phyloP scores from a whole-genome alignment of 805 yeast species.

The Starmerella vaccinii region DNA sequence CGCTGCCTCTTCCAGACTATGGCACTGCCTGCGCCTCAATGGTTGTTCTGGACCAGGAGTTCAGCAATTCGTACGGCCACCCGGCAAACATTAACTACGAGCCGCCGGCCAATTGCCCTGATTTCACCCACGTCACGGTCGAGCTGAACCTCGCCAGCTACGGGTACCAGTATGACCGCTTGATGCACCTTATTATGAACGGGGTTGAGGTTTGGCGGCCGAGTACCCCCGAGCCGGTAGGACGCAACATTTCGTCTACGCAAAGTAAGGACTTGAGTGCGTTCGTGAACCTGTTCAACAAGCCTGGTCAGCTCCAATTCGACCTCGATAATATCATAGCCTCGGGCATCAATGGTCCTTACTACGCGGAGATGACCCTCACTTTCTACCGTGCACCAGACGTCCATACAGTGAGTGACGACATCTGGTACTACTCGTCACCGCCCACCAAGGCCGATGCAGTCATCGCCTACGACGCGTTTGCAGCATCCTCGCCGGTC shows the following conservation, averaged over 20 bases:
- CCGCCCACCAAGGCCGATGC: conserved; percentile 6
- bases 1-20: conserved; percentile 14
- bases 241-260: conserved; percentile 41
- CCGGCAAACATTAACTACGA: conserved; percentile 26
- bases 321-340: conserved; percentile 52
- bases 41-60: conserved; percentile 24
- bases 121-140: conserved; percentile 30
- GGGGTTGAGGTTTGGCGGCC: conserved; percentile 67
- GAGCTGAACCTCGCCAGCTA: conserved; percentile 26
- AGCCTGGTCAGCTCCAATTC: conserved; percentile 37
- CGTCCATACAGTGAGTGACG: conserved; percentile 3
- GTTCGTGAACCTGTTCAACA: conserved; percentile 44
- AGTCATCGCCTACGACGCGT: conserved; percentile 1
- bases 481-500: conserved; percentile 4
- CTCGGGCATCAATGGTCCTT: conserved; percentile 47
- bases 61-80: conserved; percentile 30
- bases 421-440: conserved; percentile 12
- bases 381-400: conserved; percentile 37
- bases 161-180: conserved; percentile 35
- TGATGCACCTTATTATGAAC: conserved; percentile 38
- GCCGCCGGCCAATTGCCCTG: conserved; percentile 28
- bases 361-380: conserved; percentile 43
- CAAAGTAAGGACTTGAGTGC: conserved; percentile 55
- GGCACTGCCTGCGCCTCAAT: conserved; percentile 12
- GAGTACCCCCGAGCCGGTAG: conserved; percentile 62